A percentile compares a stretch with the other conserved stretches of the same genome.
These are phyloP conservation scores for Fomitopsis betulina DNA, from an alignment of 1,284 basidiomycete genomes.

Conservation along the genomic window DNA sequence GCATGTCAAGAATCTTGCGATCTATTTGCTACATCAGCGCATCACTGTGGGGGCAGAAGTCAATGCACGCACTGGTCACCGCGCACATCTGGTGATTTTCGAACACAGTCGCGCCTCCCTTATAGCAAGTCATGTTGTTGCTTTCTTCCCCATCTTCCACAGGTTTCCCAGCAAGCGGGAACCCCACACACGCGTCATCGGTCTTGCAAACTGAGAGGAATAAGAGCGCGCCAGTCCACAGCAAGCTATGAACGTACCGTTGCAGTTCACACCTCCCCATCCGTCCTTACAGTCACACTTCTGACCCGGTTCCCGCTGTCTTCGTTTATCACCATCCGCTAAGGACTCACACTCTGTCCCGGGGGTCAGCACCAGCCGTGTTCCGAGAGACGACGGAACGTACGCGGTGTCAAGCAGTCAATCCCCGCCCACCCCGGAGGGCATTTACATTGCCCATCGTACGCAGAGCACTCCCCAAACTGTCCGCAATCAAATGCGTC, in stretches of 20 bases:
- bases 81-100: constrained; percentile 97
- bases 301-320: constrained; percentile 71
- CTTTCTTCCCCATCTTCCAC: constrained; percentile 43
- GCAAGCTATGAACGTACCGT: constrained; percentile 53
- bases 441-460: constrained; percentile 89
- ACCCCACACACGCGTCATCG: constrained; percentile 73
- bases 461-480: constrained; percentile 82
- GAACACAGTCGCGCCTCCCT: constrained; percentile 86
- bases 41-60: not conserved
- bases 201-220: constrained; percentile 71
- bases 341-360: constrained; percentile 82
- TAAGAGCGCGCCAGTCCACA: not conserved
- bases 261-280: constrained; percentile 96
- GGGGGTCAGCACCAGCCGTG: not conserved
- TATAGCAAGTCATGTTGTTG: constrained; percentile 90
- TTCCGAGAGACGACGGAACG: constrained; percentile 21
- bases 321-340: constrained; percentile 82
- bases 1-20: constrained; percentile 86
- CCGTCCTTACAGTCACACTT: constrained; percentile 89
- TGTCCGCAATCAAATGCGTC: constrained; percentile 83
- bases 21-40: constrained; percentile 39
- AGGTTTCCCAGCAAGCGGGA: constrained; percentile 56
- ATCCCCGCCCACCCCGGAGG: constrained; percentile 89
- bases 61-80: constrained; percentile 80
- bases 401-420: constrained; percentile 83